phyloP scores from a whole-genome alignment of 176 grass and related monocot genomes.

The Puccinellia tenuiflora region DNA sequence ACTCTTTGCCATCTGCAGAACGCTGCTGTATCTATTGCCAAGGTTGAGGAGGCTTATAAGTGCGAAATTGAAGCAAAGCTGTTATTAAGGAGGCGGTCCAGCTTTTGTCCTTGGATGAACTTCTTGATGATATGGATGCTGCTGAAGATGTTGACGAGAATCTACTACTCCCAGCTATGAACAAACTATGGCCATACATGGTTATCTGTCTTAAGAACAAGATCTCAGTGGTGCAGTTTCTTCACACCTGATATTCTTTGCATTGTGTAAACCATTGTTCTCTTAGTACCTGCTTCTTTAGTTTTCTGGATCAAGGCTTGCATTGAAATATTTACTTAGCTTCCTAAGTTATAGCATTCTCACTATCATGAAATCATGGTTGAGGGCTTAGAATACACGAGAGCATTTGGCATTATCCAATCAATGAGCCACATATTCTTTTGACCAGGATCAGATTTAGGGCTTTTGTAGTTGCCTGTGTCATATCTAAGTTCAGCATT shows the following conservation, averaged over 20 bases:
- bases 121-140: slow-evolving; percentile 44
- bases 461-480: background rate
- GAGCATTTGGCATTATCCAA: background rate
- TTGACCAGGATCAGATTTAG: slow-evolving; percentile 16
- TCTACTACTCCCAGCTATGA: slow-evolving; percentile 85
- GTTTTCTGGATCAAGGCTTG: background rate
- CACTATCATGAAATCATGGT: background rate
- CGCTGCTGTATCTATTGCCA: slow-evolving; percentile 55
- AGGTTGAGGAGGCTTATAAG: slow-evolving; percentile 84
- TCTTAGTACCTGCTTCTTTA: background rate
- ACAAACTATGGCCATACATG: slow-evolving; percentile 91
- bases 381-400: background rate
- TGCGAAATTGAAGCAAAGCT: slow-evolving; percentile 68
- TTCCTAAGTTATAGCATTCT: slow-evolving; percentile 4
- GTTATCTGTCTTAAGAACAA: slow-evolving; percentile 93
- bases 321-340: background rate
- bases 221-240: slow-evolving; percentile 65
- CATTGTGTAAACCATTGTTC: background rate
- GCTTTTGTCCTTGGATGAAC: slow-evolving; percentile 67
- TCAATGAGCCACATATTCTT: background rate
- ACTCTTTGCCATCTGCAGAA: slow-evolving; percentile 44
- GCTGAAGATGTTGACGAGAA: slow-evolving; percentile 75
- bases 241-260: slow-evolving; percentile 23
- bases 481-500: background rate
- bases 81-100: slow-evolving; percentile 63